These are phyloP conservation scores for Aspergillus haitiensis DNA, from an alignment of 495 filamentous ascomycete genomes.

Conservation along the genomic window DNA sequence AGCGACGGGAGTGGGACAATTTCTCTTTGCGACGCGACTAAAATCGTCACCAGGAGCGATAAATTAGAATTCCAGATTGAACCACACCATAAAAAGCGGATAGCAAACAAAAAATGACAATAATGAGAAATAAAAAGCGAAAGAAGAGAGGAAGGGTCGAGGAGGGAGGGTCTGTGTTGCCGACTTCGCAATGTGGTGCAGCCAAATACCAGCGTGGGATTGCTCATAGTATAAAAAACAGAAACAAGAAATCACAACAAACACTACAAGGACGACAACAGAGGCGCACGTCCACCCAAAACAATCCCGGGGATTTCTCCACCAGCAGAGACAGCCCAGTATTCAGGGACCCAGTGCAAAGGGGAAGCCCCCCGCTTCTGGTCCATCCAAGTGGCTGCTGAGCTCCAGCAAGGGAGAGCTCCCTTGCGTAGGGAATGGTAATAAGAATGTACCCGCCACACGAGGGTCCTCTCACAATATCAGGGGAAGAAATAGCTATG, in stretches of 20 bases:
- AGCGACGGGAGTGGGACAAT: constrained; percentile 21
- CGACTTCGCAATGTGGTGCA: too few species aligned
- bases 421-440: constrained; percentile 23
- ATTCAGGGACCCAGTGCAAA: constrained; percentile 4
- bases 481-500: neutral
- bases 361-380: constrained; percentile 3
- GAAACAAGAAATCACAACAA: too few species aligned
- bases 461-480: constrained; percentile 1
- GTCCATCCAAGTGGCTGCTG: constrained; percentile 18
- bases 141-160: too few species aligned
- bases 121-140: constrained; percentile 20
- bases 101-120: constrained; percentile 16
- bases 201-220: too few species aligned
- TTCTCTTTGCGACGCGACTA: constrained; percentile 17
- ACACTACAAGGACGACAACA: neutral
- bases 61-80: constrained; percentile 18
- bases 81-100: neutral
- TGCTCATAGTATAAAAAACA: too few species aligned
- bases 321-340: neutral
- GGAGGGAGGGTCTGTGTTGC: too few species aligned
- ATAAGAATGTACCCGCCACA: constrained; percentile 4
- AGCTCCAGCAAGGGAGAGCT: constrained; percentile 16
- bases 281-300: constrained; percentile 4
- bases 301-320: neutral
- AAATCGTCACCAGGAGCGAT: constrained; percentile 22